Evolutionary conservation across 495 filamentous ascomycete genomes (phyloP).

Genomic region (Annulohypoxylon maeteangense): DNA sequence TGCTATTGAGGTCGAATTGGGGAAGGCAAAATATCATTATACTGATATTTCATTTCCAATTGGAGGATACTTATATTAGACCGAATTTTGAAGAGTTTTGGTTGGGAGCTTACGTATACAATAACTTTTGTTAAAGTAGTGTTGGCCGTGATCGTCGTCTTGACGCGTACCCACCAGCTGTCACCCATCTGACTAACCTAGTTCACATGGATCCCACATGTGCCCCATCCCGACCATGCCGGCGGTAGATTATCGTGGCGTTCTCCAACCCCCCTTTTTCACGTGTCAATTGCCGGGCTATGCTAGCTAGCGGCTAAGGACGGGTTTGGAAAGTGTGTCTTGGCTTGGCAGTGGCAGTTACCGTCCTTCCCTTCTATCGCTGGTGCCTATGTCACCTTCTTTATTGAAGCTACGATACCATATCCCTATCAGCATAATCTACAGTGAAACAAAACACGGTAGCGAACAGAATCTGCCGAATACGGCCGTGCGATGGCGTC

Average conservation of each 20-base stretch:
- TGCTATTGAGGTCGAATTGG: no score
- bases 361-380: background rate
- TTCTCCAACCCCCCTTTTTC: conserved; percentile 3
- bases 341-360: background rate
- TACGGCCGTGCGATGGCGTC: background rate
- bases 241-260: background rate
- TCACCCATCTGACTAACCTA: background rate
- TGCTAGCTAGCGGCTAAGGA: background rate
- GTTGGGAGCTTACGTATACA: background rate
- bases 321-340: background rate
- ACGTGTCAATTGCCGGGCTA: background rate
- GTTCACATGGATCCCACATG: background rate
- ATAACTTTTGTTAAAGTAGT: background rate
- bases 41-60: background rate
- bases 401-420: background rate
- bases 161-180: background rate
- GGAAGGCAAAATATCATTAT: background rate
- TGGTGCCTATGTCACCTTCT: conserved; percentile 1
- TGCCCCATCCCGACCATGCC: background rate
- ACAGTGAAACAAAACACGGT: background rate
- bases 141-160: background rate
- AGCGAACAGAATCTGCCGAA: background rate
- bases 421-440: background rate
- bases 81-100: background rate
- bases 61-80: background rate